Conservation (phyloP, 495 filamentous ascomycete species). For the Podospora sp. region DNA sequence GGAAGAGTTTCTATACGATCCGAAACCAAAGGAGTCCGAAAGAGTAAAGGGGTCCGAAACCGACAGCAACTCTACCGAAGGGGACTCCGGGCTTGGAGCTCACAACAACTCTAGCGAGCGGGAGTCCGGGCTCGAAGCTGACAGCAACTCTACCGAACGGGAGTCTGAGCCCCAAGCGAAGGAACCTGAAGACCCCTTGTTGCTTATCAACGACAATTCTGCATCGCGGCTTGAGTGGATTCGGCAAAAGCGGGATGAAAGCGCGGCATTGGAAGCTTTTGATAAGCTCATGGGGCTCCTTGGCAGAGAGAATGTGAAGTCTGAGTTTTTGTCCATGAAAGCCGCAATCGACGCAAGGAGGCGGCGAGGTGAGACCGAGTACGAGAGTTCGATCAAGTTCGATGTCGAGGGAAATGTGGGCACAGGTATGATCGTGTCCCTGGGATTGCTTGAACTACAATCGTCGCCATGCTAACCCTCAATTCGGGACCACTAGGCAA, state of each 20-base stretch:
- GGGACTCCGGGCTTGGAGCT: too few species aligned
- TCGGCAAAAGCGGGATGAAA: conserved; percentile 54
- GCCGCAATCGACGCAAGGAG: conserved; percentile 62
- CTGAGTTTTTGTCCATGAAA: conserved; percentile 65
- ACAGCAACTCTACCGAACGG: too few species aligned
- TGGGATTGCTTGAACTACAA: not conserved
- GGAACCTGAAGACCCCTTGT: too few species aligned
- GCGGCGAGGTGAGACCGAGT: conserved; percentile 59
- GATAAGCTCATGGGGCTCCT: conserved; percentile 72
- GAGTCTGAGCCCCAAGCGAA: too few species aligned
- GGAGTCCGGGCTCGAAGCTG: too few species aligned
- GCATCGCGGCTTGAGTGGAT: too few species aligned
- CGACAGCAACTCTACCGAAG: too few species aligned
- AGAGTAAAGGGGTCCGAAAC: too few species aligned
- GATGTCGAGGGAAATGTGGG: conserved; percentile 78
- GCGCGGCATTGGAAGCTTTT: conserved; percentile 54
- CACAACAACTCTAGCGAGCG: too few species aligned
- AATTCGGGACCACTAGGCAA: conserved; percentile 55
- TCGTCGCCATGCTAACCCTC: not conserved
- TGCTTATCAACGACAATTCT: too few species aligned
- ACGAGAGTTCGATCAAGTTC: conserved; percentile 61
- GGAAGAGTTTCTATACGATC: too few species aligned
- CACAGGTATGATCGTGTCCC: conserved; percentile 71
- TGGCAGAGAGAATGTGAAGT: conserved; percentile 72
- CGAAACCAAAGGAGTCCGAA: too few species aligned